Conservation (phyloP, 75 land plant genomes). For the Larix kaempferi region DNA sequence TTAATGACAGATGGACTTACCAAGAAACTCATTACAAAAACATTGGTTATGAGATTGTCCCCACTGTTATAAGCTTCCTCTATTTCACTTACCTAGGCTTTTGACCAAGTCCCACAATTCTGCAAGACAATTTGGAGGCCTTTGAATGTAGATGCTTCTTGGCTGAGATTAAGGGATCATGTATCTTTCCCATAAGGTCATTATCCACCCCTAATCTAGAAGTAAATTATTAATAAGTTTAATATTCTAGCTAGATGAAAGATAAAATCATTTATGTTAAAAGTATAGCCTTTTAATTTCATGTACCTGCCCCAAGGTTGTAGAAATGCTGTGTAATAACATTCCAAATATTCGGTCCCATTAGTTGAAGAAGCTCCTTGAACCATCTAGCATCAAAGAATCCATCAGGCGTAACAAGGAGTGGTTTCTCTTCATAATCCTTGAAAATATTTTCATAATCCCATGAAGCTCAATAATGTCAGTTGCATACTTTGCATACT, state of each 20-base stretch:
- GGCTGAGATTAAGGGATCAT: slow-evolving; percentile 43
- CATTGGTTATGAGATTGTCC: slow-evolving; percentile 51
- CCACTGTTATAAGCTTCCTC: slow-evolving; percentile 97
- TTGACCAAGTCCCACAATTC: slow-evolving; percentile 43
- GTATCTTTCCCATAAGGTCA: slow-evolving; percentile 52
- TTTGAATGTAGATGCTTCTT: slow-evolving; percentile 32
- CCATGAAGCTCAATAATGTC: slow-evolving; percentile 32
- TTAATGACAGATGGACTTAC: slow-evolving; percentile 20
- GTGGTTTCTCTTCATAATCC: slow-evolving; percentile 29
- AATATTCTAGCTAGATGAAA: too few species aligned
- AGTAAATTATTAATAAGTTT: too few species aligned
- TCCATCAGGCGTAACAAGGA: slow-evolving; percentile 89
- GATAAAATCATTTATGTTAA: too few species aligned
- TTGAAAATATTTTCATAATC: slow-evolving; percentile 50
- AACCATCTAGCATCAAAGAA: slow-evolving; percentile 59
- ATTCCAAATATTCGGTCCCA: slow-evolving; percentile 57
- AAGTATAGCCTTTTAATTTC: too few species aligned
- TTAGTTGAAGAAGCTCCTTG: slow-evolving; percentile 58
- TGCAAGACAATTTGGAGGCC: slow-evolving; percentile 19
- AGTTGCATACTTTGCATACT: slow-evolving; percentile 46
- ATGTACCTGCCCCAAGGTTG: slow-evolving; percentile 88
- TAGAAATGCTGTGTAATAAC: slow-evolving; percentile 78
- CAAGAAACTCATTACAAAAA: slow-evolving; percentile 81
- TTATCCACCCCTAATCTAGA: slow-evolving; percentile 47
- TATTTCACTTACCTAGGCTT: too few species aligned